These are phyloP conservation scores for Didymella lethalis DNA, from an alignment of 2,329 filamentous ascomycete species.

Conservation along the genomic window DNA sequence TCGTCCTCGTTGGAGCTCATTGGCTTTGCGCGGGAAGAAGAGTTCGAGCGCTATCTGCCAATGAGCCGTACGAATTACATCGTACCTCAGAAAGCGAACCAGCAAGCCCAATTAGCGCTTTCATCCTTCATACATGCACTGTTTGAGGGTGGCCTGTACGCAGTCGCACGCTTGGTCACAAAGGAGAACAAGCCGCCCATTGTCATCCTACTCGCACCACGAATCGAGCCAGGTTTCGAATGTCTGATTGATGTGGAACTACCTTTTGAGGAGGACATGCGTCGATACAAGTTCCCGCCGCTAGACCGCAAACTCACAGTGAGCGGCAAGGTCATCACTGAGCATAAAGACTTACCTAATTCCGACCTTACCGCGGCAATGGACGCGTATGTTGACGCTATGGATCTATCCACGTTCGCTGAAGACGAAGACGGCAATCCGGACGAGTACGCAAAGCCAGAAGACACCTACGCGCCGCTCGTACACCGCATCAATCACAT, in stretches of 20 bases:
- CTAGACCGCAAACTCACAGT: slow-evolving; percentile 87
- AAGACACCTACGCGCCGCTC: slow-evolving; percentile 83
- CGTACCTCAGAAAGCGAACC: slow-evolving; percentile 77
- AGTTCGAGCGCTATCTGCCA: slow-evolving; percentile 84
- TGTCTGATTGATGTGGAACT: slow-evolving; percentile 89
- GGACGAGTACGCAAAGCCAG: slow-evolving; percentile 76
- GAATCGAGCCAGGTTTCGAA: slow-evolving; percentile 79
- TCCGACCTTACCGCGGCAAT: slow-evolving; percentile 79
- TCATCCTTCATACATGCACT: slow-evolving; percentile 91
- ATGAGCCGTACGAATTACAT: slow-evolving; percentile 84
- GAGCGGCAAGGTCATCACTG: slow-evolving; percentile 79
- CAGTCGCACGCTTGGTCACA: slow-evolving; percentile 81
- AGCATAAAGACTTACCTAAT: slow-evolving; percentile 83
- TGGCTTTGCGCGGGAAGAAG: slow-evolving; percentile 79
- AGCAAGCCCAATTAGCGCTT: slow-evolving; percentile 82
- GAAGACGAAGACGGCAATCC: slow-evolving; percentile 73
- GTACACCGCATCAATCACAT: slow-evolving; percentile 91
- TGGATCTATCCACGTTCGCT: slow-evolving; percentile 80
- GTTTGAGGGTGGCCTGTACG: slow-evolving; percentile 83
- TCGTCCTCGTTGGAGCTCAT: slow-evolving; percentile 78
- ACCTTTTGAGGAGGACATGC: slow-evolving; percentile 91
- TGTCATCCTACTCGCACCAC: slow-evolving; percentile 80
- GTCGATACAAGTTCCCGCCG: slow-evolving; percentile 89
- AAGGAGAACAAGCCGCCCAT: slow-evolving; percentile 84
- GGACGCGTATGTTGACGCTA: slow-evolving; percentile 89